phyloP scores from a whole-genome alignment of 306 rosid genomes.

The Trichosanthes cucumerina region DNA sequence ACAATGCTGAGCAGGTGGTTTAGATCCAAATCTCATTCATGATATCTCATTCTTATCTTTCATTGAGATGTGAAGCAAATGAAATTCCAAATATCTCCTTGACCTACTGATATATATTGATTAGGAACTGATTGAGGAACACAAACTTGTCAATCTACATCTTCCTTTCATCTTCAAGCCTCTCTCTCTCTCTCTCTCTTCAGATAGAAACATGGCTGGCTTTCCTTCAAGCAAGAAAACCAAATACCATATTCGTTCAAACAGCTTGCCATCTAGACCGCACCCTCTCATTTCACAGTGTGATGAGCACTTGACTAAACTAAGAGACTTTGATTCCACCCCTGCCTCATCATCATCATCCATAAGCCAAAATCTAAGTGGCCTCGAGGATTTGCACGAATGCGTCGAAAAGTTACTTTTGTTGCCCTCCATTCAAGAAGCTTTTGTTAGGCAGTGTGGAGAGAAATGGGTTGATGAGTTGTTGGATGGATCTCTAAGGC shows the following conservation, averaged over 20 bases:
- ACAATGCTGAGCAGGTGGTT: constrained; percentile 13
- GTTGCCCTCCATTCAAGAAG: constrained; percentile 32
- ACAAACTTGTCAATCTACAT: background rate
- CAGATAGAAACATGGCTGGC: constrained; percentile 22
- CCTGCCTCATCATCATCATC: constrained; percentile 17
- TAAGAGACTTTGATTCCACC: constrained; percentile 14
- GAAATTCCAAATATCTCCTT: constrained; percentile 28
- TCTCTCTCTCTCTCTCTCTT: background rate
- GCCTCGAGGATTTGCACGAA: constrained; percentile 33
- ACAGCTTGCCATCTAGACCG: constrained; percentile 35
- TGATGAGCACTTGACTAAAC: constrained; percentile 26
- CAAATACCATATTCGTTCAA: constrained; percentile 31
- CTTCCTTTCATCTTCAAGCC: constrained; percentile 9
- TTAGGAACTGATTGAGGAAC: background rate
- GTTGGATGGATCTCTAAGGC: constrained; percentile 33
- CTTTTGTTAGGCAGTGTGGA: constrained; percentile 21
- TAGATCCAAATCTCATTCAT: constrained; percentile 27
- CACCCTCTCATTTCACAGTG: constrained; percentile 34
- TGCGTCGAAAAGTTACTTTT: constrained; percentile 31
- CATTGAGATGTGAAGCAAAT: constrained; percentile 4
- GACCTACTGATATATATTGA: background rate
- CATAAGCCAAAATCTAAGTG: constrained; percentile 18
- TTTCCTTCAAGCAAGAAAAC: constrained; percentile 21
- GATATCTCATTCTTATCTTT: background rate
- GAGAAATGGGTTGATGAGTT: constrained; percentile 43